These are phyloP conservation scores for Globisporangium spinosum DNA, from an alignment of 352 stramenopile species.

Conservation along the genomic window DNA sequence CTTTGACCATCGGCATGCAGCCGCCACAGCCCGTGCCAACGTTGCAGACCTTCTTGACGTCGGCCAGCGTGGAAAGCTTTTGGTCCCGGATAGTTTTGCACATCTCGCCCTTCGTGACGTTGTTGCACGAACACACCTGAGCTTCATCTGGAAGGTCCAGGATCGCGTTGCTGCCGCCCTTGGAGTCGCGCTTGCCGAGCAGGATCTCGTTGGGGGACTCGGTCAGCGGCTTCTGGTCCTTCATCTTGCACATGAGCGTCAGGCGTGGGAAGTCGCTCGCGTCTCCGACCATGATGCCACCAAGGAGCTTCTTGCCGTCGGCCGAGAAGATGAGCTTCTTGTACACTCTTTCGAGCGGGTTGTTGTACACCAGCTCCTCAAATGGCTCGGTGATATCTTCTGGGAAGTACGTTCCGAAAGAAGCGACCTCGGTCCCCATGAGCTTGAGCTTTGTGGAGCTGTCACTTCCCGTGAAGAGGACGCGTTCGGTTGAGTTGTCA, in stretches of 20 bases:
- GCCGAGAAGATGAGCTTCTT: constrained; percentile 92
- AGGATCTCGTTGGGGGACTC: constrained; percentile 58
- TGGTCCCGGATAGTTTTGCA: constrained; percentile 66
- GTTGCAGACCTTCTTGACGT: constrained; percentile 85
- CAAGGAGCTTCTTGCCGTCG: constrained; percentile 63
- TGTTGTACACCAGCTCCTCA: constrained; percentile 85
- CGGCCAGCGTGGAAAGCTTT: constrained; percentile 62
- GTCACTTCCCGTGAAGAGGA: constrained; percentile 81
- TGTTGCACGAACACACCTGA: constrained; percentile 92
- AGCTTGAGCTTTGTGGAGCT: constrained; percentile 93
- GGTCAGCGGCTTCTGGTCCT: constrained; percentile 46
- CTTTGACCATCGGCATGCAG: constrained; percentile 90
- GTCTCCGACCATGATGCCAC: constrained; percentile 90
- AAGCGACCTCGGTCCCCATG: constrained; percentile 91
- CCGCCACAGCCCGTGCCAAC: constrained; percentile 88
- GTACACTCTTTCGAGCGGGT: constrained; percentile 87
- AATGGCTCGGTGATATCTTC: constrained; percentile 74
- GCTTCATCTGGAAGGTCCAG: constrained; percentile 70
- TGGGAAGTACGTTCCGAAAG: constrained; percentile 83
- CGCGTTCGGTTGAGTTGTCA: constrained; percentile 20
- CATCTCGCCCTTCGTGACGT: constrained; percentile 86
- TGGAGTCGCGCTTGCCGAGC: constrained; percentile 35
- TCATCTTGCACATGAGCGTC: constrained; percentile 51
- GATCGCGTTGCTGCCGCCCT: constrained; percentile 28
- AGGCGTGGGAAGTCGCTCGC: constrained; percentile 87